Evolutionary conservation across 257 asterid genomes (phyloP).

Genomic region (Solanum medicagineum): DNA sequence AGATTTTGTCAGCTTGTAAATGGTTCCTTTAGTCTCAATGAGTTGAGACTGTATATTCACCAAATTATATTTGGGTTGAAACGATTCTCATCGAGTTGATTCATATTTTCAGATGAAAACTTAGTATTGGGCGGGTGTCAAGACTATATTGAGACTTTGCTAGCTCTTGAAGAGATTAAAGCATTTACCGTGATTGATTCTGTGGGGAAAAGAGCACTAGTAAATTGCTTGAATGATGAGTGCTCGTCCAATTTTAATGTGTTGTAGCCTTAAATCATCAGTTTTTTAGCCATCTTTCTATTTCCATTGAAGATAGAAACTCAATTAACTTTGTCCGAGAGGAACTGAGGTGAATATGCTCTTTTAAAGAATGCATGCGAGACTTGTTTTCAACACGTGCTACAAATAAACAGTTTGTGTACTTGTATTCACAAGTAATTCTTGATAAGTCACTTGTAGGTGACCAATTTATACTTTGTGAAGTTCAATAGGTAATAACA

Average conservation of each 20-base stretch:
- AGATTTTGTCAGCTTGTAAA: neutral
- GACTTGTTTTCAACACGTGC: neutral
- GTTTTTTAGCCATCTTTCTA: neutral
- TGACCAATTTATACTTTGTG: neutral
- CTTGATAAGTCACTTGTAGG: neutral
- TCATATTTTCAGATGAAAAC: neutral
- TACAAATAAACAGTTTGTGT: neutral
- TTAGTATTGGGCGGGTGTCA: neutral
- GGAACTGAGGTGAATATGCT: neutral
- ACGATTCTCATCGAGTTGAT: neutral
- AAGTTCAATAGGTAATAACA: neutral
- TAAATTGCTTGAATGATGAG: neutral
- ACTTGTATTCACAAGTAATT: neutral
- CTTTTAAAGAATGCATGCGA: neutral
- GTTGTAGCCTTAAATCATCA: neutral
- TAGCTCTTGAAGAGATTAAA: neutral
- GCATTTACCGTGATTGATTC: neutral
- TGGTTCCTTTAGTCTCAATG: neutral
- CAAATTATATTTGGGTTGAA: neutral
- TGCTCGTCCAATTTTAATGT: neutral
- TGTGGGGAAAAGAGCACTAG: neutral
- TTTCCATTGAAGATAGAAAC: neutral
- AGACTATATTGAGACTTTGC: neutral
- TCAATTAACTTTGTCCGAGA: neutral
- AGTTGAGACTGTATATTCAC: neutral